A percentile compares a stretch with the other conserved stretches of the same genome.
Conservation (phyloP, 352 stramenopile species). For the Globisporangium okanoganense region DNA sequence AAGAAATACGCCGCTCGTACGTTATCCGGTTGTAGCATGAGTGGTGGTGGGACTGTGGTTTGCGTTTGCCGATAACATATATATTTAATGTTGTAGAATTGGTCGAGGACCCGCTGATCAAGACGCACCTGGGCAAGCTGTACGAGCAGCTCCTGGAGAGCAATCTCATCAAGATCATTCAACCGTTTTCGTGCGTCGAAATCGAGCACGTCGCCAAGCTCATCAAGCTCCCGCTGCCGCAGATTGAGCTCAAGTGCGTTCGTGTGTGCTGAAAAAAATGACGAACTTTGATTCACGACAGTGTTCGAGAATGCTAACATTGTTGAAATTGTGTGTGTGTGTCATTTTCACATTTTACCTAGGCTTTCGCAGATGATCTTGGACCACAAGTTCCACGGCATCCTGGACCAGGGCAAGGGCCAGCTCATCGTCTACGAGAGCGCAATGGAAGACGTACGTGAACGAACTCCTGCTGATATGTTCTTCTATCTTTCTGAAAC, state of each 20-base stretch:
- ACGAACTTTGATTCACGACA: conserved; percentile 8
- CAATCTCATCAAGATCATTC: conserved; percentile 99
- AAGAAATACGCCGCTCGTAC: conserved; percentile 86
- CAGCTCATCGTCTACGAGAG: conserved; percentile 99
- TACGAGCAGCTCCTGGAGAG: conserved; percentile 98
- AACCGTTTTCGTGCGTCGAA: conserved; percentile 97
- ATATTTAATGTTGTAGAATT: conserved; percentile 49
- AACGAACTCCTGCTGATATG: too few species aligned
- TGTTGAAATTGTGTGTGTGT: neutral
- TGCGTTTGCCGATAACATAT: neutral
- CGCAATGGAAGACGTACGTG: conserved; percentile 88
- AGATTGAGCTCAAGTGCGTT: conserved; percentile 83
- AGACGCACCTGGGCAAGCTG: conserved; percentile 95
- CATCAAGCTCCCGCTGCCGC: conserved; percentile 93
- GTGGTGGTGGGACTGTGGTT: too few species aligned
- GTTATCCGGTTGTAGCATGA: conserved; percentile 12
- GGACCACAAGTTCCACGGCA: conserved; percentile 98
- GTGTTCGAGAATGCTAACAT: neutral
- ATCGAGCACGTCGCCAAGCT: conserved; percentile 96
- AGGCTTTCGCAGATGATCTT: conserved; percentile 99
- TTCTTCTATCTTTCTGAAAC: too few species aligned
- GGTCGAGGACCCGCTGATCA: conserved; percentile 83
- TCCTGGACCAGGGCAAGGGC: conserved; percentile 98
- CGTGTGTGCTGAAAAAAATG: neutral
- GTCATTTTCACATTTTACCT: neutral